Base-by-base conservation (phyloP, 1,284 basidiomycete species). In the Anthracocystis panici-leucophaei region DNA sequence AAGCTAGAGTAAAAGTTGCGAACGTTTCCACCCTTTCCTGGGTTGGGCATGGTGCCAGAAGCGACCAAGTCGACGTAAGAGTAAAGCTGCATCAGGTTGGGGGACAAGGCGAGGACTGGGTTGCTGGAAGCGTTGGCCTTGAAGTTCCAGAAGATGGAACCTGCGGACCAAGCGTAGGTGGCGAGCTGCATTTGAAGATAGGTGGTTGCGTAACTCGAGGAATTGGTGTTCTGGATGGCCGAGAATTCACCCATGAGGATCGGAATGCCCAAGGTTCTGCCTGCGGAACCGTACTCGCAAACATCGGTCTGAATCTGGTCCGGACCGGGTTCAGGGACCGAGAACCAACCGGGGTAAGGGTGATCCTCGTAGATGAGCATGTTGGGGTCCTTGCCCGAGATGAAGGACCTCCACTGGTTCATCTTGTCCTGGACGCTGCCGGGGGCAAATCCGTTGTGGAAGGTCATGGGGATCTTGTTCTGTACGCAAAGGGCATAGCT, bases 311-410 rank as follows among this genome's bases (percentile, higher is more conserved):
- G 58, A 49, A 82, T 79, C 44, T 40, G n/a, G 3, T 35, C n/a
- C 23, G 48, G 31, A 21, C 75, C 65, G 2, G 65, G 67, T 23
- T 70, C 62, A 12, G 78, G 78, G 0, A 20, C 52, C 9, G 48
- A 31, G 75, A 80, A 84, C 79, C 79, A 84, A 5, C 78, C 82
- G 0, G 82, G 81, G 72, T 83, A 83, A 14, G 82, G 82, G 58
- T 84, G 81, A 52, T 82, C 74, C 52, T 81, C 78, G 69, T 81
- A 82, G 48, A 79, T 72, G 50, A 84, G 71, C 61, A 67, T 75
- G 57, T 67, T 74, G 53, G 80, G 82, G 55, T 82, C 56, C 68
- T 84, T 79, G 58, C 73, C 78, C 8, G 50, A 49, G 5, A 74
- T 69, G 55, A 82, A 84, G 25, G 65, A 49, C 20, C 48, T 18